Percentiles rank a stretch among this genome's conserved stretches.
Conservation (phyloP, 2,329 filamentous ascomycete genomes). For the Monosporascus cannonballus region DNA sequence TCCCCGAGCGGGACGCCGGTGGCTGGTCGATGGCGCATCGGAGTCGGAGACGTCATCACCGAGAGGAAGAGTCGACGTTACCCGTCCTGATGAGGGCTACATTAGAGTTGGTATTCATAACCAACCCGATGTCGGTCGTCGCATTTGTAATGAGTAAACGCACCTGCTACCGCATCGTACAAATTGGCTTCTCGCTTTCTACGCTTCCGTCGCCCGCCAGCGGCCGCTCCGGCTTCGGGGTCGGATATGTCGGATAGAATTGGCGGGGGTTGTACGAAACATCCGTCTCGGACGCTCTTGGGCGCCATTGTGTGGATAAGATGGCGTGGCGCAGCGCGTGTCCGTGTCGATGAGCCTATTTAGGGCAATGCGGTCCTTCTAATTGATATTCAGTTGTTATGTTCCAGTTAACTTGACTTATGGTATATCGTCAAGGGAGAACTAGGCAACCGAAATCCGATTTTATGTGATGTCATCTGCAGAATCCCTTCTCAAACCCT, state of each 20-base stretch:
- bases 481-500: no score
- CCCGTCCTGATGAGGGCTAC: slow-evolving; percentile 25
- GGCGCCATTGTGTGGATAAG: slow-evolving; percentile 14
- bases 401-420: no score
- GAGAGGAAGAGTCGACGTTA: slow-evolving; percentile 26
- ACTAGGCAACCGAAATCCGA: no score
- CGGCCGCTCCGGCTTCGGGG: slow-evolving; percentile 12
- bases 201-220: slow-evolving; percentile 13
- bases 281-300: slow-evolving; percentile 11
- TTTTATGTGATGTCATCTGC: no score
- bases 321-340: no score
- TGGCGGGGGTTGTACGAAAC: slow-evolving; percentile 10
- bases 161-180: slow-evolving; percentile 70
- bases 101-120: not conserved
- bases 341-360: no score
- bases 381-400: no score
- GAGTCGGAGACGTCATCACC: slow-evolving; percentile 12
- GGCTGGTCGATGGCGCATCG: slow-evolving; percentile 5
- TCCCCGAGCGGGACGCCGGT: slow-evolving; percentile 10
- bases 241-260: slow-evolving; percentile 14
- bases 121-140: not conserved
- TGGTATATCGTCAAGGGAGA: no score
- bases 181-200: slow-evolving; percentile 43
- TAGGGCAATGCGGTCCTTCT: no score
- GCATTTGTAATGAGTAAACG: slow-evolving; percentile 8